These are phyloP conservation scores for Globisporangium recalcitrans DNA, from an alignment of 352 stramenopile genomes.

Conservation along the genomic window DNA sequence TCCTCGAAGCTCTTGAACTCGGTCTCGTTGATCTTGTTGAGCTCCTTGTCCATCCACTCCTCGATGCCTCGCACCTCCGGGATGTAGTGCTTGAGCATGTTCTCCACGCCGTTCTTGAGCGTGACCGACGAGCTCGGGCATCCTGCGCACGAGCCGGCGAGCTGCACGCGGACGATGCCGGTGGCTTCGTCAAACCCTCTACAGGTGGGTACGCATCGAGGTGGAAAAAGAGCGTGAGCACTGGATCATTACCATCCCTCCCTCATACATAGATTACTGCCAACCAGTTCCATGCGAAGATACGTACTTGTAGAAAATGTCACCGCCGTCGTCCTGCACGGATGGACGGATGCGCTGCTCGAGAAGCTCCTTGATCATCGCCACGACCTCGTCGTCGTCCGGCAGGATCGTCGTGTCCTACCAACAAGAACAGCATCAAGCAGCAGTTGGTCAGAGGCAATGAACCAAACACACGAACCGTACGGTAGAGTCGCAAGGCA, in stretches of 20 bases:
- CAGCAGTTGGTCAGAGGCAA: not conserved
- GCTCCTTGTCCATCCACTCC: conserved; percentile 74
- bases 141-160: conserved; percentile 95
- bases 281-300: not conserved
- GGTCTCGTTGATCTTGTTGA: conserved; percentile 72
- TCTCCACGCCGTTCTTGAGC: conserved; percentile 99
- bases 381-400: conserved; percentile 97
- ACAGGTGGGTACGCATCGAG: too few relatives aligned
- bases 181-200: conserved; percentile 92
- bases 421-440: not conserved
- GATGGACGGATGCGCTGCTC: conserved; percentile 97
- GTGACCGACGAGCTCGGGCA: conserved; percentile 97
- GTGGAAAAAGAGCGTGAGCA: not conserved
- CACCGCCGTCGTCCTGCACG: conserved; percentile 98
- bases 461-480: not conserved
- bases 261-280: too few relatives aligned
- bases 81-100: conserved; percentile 99
- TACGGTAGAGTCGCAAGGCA: too few relatives aligned
- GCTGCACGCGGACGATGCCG: conserved; percentile 86
- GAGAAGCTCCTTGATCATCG: conserved; percentile 99
- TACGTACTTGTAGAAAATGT: conserved; percentile 95
- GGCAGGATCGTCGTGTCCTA: conserved; percentile 92
- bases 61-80: conserved; percentile 92
- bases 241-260: too few relatives aligned
- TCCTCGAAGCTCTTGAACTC: conserved; percentile 82